Evolutionary conservation across 371 early-diverging fungal genomes (phyloP).

Genomic region (Mortierella sp.): DNA sequence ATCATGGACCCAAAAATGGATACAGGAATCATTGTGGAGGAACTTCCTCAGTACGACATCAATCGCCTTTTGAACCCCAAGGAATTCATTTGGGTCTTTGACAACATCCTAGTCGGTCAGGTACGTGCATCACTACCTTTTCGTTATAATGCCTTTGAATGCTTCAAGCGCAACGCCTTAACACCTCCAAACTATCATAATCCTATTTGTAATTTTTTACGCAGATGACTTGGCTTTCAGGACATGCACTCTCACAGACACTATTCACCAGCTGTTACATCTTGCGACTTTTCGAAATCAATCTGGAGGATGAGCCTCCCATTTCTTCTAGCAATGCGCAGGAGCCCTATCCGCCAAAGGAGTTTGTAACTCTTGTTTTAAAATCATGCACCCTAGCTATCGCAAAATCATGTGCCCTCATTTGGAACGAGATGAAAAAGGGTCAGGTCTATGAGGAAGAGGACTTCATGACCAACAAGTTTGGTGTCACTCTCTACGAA

Average conservation of each 20-base stretch:
- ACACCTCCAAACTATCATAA: neutral
- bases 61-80: constrained; percentile 52
- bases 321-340: neutral
- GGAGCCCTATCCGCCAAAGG: constrained; percentile 23
- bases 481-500: constrained; percentile 71
- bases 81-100: constrained; percentile 76
- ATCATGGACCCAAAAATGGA: constrained; percentile 91
- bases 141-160: neutral
- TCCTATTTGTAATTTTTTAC: neutral
- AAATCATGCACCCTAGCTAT: constrained; percentile 67
- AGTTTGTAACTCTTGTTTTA: constrained; percentile 60
- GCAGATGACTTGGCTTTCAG: constrained; percentile 82
- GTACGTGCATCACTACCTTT: constrained; percentile 37
- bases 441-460: constrained; percentile 81
- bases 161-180: neutral
- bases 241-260: constrained; percentile 80
- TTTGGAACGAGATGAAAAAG: constrained; percentile 73
- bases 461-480: constrained; percentile 76
- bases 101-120: constrained; percentile 73
- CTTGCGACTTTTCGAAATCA: constrained; percentile 64
- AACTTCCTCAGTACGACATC: constrained; percentile 61
- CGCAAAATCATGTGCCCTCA: constrained; percentile 66
- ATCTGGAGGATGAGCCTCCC: constrained; percentile 24
- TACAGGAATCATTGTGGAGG: constrained; percentile 73
- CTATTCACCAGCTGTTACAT: constrained; percentile 79